phyloP scores from a whole-genome alignment of 768 basidiomycete species.

The Hebeloma cylindrosporum region DNA sequence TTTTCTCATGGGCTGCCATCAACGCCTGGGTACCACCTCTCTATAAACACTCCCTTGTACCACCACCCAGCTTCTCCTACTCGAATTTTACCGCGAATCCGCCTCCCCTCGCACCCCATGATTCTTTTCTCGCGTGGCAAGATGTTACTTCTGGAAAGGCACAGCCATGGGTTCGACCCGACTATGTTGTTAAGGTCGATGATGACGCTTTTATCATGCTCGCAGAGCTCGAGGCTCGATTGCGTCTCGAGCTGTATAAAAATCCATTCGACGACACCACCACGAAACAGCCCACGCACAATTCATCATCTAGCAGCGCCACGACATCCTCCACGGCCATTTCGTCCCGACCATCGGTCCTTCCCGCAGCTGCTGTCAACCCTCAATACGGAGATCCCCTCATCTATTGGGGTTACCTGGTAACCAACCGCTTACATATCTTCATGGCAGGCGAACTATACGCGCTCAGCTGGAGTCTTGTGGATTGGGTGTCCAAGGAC shows the following conservation, averaged over 20 bases:
- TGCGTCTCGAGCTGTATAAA: constrained; percentile 72
- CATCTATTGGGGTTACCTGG: constrained; percentile 87
- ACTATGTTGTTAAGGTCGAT: constrained; percentile 92
- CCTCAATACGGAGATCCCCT: constrained; percentile 64
- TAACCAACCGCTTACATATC: constrained; percentile 80
- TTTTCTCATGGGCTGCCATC: constrained; percentile 89
- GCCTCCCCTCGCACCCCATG: constrained; percentile 68
- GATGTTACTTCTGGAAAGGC: constrained; percentile 44
- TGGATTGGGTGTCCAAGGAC: constrained; percentile 83
- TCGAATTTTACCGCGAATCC: constrained; percentile 55
- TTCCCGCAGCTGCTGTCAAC: constrained; percentile 12
- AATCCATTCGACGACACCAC: constrained; percentile 28
- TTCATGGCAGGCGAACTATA: constrained; percentile 98
- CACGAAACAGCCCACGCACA: constrained; percentile 17
- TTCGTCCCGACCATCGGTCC: constrained; percentile 7
- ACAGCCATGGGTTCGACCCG: constrained; percentile 78
- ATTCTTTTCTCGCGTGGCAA: constrained; percentile 57
- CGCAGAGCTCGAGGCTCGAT: constrained; percentile 87
- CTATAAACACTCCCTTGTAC: constrained; percentile 47
- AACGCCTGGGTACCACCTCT: constrained; percentile 90
- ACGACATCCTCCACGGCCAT: not conserved
- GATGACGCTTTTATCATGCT: constrained; percentile 96
- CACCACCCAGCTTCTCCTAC: constrained; percentile 62
- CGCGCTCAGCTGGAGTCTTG: constrained; percentile 84
- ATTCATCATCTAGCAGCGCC: constrained; percentile 2